Evolutionary conservation across 345 rosid species (phyloP).

Genomic region (Pistacia vera): DNA sequence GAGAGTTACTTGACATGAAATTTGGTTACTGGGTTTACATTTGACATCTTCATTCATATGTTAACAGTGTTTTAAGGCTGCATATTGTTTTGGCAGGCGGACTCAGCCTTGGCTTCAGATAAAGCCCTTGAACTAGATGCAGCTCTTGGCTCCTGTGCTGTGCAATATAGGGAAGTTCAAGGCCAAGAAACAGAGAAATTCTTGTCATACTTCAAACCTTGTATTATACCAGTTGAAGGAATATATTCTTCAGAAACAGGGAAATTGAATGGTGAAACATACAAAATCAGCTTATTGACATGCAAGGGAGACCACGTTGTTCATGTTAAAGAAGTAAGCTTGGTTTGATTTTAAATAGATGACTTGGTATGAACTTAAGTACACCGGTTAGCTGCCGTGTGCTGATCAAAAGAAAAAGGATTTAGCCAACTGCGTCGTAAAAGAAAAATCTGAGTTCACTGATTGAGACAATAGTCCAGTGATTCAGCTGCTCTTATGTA

Average conservation of each 20-base stretch:
- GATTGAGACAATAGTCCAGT: not conserved
- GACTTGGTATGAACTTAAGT: not conserved
- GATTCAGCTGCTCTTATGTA: not conserved
- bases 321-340: slow-evolving; percentile 80
- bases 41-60: slow-evolving; percentile 2
- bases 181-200: slow-evolving; percentile 83
- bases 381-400: slow-evolving; percentile 1
- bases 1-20: not conserved
- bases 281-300: slow-evolving; percentile 50
- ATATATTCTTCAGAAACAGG: slow-evolving; percentile 44
- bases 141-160: slow-evolving; percentile 75
- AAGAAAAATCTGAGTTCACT: not conserved
- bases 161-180: slow-evolving; percentile 88
- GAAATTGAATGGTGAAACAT: slow-evolving; percentile 33
- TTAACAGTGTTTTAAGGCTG: slow-evolving; percentile 16
- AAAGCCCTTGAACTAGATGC: slow-evolving; percentile 81
- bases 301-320: slow-evolving; percentile 87
- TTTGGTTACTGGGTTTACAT: not conserved
- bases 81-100: slow-evolving; percentile 50
- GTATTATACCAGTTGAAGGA: slow-evolving; percentile 83
- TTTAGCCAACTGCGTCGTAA: not conserved
- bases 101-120: slow-evolving; percentile 62
- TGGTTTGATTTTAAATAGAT: slow-evolving; percentile 15
- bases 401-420: not conserved
- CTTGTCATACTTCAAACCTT: slow-evolving; percentile 83